phyloP scores from a whole-genome alignment of 179 eudicot genomes.

The Corrigiola litoralis region DNA sequence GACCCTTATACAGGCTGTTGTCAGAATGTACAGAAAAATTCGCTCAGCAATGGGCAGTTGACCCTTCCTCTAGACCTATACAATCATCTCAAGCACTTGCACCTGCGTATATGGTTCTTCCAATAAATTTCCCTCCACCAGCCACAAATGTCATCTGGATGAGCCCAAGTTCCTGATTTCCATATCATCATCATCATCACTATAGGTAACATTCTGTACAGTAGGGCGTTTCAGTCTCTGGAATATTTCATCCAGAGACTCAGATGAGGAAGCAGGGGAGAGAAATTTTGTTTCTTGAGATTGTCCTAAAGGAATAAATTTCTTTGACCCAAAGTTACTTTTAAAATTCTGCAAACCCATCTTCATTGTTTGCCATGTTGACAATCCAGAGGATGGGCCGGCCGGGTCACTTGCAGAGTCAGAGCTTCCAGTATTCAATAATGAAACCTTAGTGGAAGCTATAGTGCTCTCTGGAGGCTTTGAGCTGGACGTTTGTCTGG shows the following conservation, averaged over 20 bases:
- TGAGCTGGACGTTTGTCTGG: slow-evolving; percentile 38
- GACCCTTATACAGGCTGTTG: not conserved
- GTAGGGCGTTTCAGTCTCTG: slow-evolving; percentile 71
- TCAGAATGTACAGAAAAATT: not conserved
- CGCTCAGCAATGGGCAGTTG: not conserved
- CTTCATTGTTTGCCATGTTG: slow-evolving; percentile 81
- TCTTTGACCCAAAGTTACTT: slow-evolving; percentile 63
- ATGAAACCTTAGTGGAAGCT: slow-evolving; percentile 62
- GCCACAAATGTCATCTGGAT: slow-evolving; percentile 16
- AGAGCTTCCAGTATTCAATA: slow-evolving; percentile 47
- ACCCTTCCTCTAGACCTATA: slow-evolving; percentile 23
- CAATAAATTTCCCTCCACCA: slow-evolving; percentile 15
- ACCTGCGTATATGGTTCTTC: slow-evolving; percentile 11
- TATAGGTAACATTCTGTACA: slow-evolving; percentile 29
- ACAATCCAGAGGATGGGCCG: slow-evolving; percentile 45
- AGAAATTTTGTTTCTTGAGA: slow-evolving; percentile 38
- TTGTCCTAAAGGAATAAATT: slow-evolving; percentile 53
- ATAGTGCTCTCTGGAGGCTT: slow-evolving; percentile 41
- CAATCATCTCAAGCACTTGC: slow-evolving; percentile 22
- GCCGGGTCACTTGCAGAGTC: slow-evolving; percentile 23
- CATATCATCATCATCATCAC: slow-evolving; percentile 37
- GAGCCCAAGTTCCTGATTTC: slow-evolving; percentile 25
- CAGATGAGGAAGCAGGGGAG: slow-evolving; percentile 61
- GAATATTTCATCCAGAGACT: slow-evolving; percentile 80
- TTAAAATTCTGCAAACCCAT: slow-evolving; percentile 69